Base-by-base conservation (phyloP, 2,329 filamentous ascomycete species). In the Chrysosporium queenslandicum region DNA sequence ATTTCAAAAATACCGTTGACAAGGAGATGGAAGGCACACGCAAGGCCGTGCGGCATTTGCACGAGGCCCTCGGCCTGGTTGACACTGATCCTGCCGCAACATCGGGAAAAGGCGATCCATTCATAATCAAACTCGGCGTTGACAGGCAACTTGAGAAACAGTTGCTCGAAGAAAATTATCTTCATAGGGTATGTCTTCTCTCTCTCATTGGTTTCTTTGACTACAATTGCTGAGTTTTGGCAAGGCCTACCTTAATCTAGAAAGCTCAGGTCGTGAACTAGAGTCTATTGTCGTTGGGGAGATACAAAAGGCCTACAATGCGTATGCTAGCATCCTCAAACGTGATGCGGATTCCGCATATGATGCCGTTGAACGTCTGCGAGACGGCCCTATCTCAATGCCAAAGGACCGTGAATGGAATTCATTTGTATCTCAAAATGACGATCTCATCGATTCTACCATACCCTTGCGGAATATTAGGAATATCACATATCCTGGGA, bases 241-340 rank as follows among this genome's bases (percentile, higher is more conserved):
- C 48, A 53, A 94, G 86, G 92, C 92, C 8, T 96, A 94, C 63
- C 76, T 96, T 48, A 97, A 98, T 65, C 77, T 98, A 12, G 92
- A 98, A 68, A 87, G 81, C 59, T 97, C 92, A 14, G 92, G 92
- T 2, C 85, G 90, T 55, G 92, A 98, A 70, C 80, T 98, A 2
- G 92, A 98, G 70, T 86, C 88, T 0, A 97, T 98, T 58, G 88
- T 98, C 0, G 88, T 98, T 12, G 88, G 90, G 59, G 92, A 98
- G 69, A 94, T 98, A 39, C 92, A 98, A 65, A 97, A 97, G 68
- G 89, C 92, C 0, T 97, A 96, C 73, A 95, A 92, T 62, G 89
- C 90, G 2, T 88, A 95, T 60, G 87, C 90, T 21, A 86, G 85
- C 50, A 94, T 97, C 58, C 74, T 97, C 55, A 94, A 91, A 73